These are phyloP conservation scores for Gentiana dahurica DNA, from an alignment of 257 asterid genomes.

Conservation along the genomic window DNA sequence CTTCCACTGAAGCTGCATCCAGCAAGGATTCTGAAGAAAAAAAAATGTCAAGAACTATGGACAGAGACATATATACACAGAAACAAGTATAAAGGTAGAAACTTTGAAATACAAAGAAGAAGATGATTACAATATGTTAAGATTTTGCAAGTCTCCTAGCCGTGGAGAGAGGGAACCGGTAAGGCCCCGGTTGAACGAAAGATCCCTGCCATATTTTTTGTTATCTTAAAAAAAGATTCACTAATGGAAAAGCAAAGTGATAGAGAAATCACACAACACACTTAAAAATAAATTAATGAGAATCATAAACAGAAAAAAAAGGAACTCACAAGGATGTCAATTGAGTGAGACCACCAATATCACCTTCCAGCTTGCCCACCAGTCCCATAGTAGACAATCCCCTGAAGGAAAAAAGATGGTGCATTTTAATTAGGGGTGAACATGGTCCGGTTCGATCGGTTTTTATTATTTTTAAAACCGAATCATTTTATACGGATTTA, in stretches of 20 bases:
- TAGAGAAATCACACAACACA: not conserved
- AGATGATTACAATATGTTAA: slow-evolving; percentile 54
- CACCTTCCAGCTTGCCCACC: slow-evolving; percentile 53
- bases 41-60: not conserved
- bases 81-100: not conserved
- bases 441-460: no score
- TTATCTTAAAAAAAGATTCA: not conserved
- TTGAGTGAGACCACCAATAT: slow-evolving; percentile 64
- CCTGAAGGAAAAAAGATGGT: slow-evolving; percentile 23
- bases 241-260: slow-evolving; percentile 43
- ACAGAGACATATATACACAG: not conserved
- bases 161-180: slow-evolving; percentile 63
- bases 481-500: no score
- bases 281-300: not conserved
- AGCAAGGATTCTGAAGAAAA: slow-evolving; percentile 56
- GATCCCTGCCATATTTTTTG: slow-evolving; percentile 39
- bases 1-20: slow-evolving; percentile 70
- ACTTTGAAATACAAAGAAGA: not conserved
- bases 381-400: slow-evolving; percentile 64
- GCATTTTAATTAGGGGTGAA: not conserved
- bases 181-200: slow-evolving; percentile 66
- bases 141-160: slow-evolving; percentile 60
- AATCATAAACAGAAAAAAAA: slow-evolving; percentile 5
- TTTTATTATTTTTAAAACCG: no score
- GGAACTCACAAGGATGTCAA: slow-evolving; percentile 51